phyloP scores from a whole-genome alignment of 208 protist genomes.

The Herpetomonas tarakana region DNA sequence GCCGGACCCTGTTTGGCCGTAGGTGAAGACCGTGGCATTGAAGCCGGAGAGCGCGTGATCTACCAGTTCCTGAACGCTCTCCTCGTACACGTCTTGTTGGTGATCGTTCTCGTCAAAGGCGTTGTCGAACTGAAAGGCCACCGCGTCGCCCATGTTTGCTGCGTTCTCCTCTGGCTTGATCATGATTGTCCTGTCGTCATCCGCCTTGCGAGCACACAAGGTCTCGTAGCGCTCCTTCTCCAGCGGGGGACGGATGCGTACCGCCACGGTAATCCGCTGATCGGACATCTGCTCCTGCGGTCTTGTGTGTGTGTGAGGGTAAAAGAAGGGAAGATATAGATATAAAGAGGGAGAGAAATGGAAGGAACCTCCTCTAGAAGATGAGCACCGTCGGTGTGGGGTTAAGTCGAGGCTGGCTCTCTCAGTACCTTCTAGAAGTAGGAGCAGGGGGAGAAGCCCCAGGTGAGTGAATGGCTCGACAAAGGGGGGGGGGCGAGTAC shows the following conservation, averaged over 20 bases:
- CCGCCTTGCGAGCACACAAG: conserved; percentile 59
- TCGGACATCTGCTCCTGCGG: conserved; percentile 37
- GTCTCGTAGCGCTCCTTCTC: conserved; percentile 68
- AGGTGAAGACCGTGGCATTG: conserved; percentile 87
- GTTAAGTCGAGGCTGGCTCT: no score
- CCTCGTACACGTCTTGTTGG: conserved; percentile 76
- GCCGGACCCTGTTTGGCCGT: conserved; percentile 88
- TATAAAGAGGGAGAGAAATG: conserved; percentile 12
- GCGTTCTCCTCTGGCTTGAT: conserved; percentile 58
- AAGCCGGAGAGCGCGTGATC: conserved; percentile 72
- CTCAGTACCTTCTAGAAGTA: no score
- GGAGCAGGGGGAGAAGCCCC: neutral
- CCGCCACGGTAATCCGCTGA: conserved; percentile 71
- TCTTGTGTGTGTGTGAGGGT: neutral
- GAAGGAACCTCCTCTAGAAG: neutral
- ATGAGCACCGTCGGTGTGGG: neutral
- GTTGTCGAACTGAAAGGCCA: conserved; percentile 78
- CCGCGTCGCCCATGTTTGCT: conserved; percentile 26
- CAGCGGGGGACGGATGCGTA: conserved; percentile 78
- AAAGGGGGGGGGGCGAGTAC: neutral
- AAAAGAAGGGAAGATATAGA: neutral
- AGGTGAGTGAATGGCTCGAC: neutral
- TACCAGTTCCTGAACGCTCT: conserved; percentile 80
- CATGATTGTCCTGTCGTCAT: conserved; percentile 73
- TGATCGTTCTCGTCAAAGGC: conserved; percentile 80